These are phyloP conservation scores for Rachicladosporium sp. DNA, from an alignment of 2,329 filamentous ascomycete genomes.

Conservation along the genomic window DNA sequence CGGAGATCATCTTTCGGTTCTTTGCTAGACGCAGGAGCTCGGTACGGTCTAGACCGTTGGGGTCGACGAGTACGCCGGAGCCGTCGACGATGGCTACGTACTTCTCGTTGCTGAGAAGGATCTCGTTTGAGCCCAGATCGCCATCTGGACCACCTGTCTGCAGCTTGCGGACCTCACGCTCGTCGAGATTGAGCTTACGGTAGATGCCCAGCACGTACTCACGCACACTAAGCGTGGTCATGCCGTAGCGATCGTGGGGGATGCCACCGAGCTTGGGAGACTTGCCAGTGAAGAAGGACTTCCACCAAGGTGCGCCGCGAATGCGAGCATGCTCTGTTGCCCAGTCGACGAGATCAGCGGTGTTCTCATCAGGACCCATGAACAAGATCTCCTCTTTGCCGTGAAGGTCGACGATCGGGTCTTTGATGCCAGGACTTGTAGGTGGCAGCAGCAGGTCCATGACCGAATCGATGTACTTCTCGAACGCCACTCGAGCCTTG, in stretches of 20 bases:
- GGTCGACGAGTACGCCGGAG: constrained; percentile 85
- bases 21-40: constrained; percentile 79
- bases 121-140: constrained; percentile 95
- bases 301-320: constrained; percentile 94
- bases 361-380: constrained; percentile 98
- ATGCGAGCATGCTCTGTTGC: constrained; percentile 86
- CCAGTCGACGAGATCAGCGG: constrained; percentile 93
- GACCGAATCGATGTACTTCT: constrained; percentile 99
- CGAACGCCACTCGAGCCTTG: constrained; percentile 81
- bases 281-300: constrained; percentile 99
- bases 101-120: constrained; percentile 87
- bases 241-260: constrained; percentile 89
- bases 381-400: constrained; percentile 95
- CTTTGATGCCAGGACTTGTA: constrained; percentile 91
- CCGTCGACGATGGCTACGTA: constrained; percentile 95
- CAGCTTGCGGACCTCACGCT: constrained; percentile 75
- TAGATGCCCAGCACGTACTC: constrained; percentile 96
- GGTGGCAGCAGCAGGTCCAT: constrained; percentile 86
- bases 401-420: constrained; percentile 90
- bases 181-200: constrained; percentile 84
- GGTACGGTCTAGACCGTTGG: constrained; percentile 70
- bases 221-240: constrained; percentile 93
- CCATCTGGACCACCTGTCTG: constrained; percentile 96
- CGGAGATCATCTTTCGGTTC: constrained; percentile 74
- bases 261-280: constrained; percentile 92